phyloP scores from a whole-genome alignment of 2,329 filamentous ascomycete genomes.

The Fusarium sambucinum region DNA sequence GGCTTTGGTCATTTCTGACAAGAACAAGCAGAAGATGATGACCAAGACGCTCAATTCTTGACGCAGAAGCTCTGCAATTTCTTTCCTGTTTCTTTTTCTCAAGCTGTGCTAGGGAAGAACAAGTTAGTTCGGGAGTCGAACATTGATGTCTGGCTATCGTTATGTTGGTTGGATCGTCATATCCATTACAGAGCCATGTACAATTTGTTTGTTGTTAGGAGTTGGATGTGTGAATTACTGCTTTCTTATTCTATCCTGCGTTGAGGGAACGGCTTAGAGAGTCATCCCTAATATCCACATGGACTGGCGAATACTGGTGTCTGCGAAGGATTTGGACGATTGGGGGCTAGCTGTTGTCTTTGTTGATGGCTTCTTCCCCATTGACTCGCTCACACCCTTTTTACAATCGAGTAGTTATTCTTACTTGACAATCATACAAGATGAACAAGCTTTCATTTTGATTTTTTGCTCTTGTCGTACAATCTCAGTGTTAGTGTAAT shows the following conservation, averaged over 20 bases:
- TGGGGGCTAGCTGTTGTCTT: not conserved
- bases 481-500: not conserved
- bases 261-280: conserved; percentile 14
- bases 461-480: not conserved
- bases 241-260: conserved; percentile 26
- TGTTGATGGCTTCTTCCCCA: conserved; percentile 2
- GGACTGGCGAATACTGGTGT: conserved; percentile 24
- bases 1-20: conserved; percentile 76
- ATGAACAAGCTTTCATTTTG: not conserved
- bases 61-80: conserved; percentile 28
- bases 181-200: conserved; percentile 27
- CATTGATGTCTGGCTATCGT: not conserved
- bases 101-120: not conserved
- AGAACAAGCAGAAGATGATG: conserved; percentile 77
- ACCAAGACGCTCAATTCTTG: conserved; percentile 72
- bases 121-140: not conserved
- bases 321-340: conserved; percentile 12
- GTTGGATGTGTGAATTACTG: conserved; percentile 43
- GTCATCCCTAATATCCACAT: conserved; percentile 24
- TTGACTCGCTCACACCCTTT: conserved; percentile 3
- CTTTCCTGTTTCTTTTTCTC: not conserved
- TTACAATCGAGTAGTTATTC: conserved; percentile 2
- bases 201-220: conserved; percentile 29
- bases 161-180: conserved; percentile 24
- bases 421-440: not conserved